phyloP scores from a whole-genome alignment of 106 monocot genomes.

The Amphibolis antarctica region DNA sequence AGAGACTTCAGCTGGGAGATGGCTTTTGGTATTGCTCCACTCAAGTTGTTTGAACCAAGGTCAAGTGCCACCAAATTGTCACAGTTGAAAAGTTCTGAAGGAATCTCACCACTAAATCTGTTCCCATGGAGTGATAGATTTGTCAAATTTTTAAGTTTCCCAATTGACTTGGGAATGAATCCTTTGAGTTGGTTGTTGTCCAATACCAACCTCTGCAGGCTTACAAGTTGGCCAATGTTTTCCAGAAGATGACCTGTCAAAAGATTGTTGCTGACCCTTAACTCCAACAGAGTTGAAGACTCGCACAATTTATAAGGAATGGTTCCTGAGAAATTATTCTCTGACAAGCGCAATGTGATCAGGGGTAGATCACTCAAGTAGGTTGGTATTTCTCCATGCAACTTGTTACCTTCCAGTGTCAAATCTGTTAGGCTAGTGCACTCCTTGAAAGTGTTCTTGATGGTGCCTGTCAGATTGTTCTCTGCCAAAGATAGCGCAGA shows the following conservation, averaged over 20 bases:
- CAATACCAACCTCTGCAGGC: conserved; percentile 47
- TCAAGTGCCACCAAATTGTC: conserved; percentile 60
- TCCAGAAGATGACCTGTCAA: conserved; percentile 54
- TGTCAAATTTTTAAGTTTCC: conserved; percentile 69
- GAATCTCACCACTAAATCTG: conserved; percentile 62
- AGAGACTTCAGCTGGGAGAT: conserved; percentile 65
- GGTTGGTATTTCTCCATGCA: conserved; percentile 58
- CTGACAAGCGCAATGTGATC: conserved; percentile 60
- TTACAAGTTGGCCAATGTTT: conserved; percentile 22
- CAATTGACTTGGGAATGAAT: conserved; percentile 57
- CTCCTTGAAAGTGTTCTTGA: conserved; percentile 40
- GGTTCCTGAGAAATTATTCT: conserved; percentile 69
- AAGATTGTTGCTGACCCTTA: conserved; percentile 44
- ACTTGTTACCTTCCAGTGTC: conserved; percentile 41
- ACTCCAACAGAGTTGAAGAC: conserved; percentile 51
- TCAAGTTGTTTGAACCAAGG: conserved; percentile 49
- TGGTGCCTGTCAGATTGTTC: conserved; percentile 57
- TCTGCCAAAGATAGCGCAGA: conserved; percentile 45
- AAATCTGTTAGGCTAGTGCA: conserved; percentile 64
- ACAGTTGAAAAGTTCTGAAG: conserved; percentile 61
- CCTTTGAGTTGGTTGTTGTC: conserved; percentile 72
- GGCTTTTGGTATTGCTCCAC: conserved; percentile 45
- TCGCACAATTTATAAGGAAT: conserved; percentile 47
- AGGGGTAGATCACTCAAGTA: conserved; percentile 73
- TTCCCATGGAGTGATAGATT: conserved; percentile 77